These are phyloP conservation scores for Steccherinum ochraceum DNA, from an alignment of 768 basidiomycete genomes.

Conservation along the genomic window DNA sequence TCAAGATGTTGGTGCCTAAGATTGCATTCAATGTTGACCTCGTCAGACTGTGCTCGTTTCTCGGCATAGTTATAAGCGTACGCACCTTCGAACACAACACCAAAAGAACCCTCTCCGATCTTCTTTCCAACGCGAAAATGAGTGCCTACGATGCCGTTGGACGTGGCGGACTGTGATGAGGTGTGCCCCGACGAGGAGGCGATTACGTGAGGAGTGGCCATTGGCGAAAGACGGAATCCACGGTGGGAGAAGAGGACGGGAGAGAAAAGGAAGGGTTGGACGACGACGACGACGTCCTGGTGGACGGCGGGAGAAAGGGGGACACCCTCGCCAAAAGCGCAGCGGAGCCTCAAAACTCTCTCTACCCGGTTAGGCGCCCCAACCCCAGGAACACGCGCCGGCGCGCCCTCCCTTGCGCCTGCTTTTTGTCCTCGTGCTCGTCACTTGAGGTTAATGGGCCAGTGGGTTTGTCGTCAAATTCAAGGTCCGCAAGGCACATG, in stretches of 20 bases:
- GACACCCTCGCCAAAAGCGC: neutral
- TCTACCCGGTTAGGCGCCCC: too few relatives aligned
- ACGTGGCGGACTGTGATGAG: constrained; percentile 48
- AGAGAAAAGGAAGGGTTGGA: constrained; percentile 8
- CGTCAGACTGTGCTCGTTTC: too few relatives aligned
- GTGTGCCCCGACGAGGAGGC: constrained; percentile 70
- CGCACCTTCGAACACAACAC: constrained; percentile 93
- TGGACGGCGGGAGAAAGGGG: constrained; percentile 3
- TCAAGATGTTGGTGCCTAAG: constrained; percentile 78
- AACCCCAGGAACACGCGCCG: neutral
- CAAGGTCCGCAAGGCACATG: too few relatives aligned
- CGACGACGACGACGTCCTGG: constrained; percentile 7
- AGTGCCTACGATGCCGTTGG: constrained; percentile 71
- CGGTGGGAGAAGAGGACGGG: constrained; percentile 12
- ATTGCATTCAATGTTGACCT: neutral
- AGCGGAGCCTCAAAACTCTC: neutral
- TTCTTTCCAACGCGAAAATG: constrained; percentile 93
- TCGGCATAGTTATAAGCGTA: constrained; percentile 10
- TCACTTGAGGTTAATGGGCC: too few relatives aligned
- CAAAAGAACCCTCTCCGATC: constrained; percentile 99
- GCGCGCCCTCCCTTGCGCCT: neutral
- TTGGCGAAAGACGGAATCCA: constrained; percentile 23
- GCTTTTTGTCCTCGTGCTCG: too few relatives aligned
- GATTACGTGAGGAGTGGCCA: constrained; percentile 83
- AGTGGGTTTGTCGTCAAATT: too few relatives aligned